A percentile compares a stretch with the other conserved stretches of the same genome.
phyloP scores from a whole-genome alignment of 179 eudicot species.

The Dionaea muscipula region DNA sequence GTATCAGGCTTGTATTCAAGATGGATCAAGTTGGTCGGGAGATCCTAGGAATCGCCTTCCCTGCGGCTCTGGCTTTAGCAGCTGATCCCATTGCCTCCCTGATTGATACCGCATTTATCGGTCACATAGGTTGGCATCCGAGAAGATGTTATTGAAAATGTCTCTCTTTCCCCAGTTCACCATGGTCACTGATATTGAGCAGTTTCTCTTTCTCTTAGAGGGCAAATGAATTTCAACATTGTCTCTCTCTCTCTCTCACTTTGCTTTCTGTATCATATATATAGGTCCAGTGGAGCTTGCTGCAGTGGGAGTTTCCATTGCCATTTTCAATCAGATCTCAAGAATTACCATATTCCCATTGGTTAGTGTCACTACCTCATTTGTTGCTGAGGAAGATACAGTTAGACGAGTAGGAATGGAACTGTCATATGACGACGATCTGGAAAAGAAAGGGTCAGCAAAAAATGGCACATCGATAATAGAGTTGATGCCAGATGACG shows the following conservation, averaged over 20 bases:
- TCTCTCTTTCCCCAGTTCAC: too few species aligned
- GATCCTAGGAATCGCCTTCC: constrained; percentile 71
- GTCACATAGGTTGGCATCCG: constrained; percentile 48
- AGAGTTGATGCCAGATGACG: constrained; percentile 20
- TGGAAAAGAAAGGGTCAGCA: constrained; percentile 15
- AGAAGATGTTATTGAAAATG: too few species aligned
- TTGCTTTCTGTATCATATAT: too few species aligned
- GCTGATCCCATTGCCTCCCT: constrained; percentile 98
- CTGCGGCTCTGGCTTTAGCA: constrained; percentile 93
- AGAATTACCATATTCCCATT: constrained; percentile 81
- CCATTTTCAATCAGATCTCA: constrained; percentile 89
- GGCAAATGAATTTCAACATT: too few species aligned
- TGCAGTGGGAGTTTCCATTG: constrained; percentile 94
- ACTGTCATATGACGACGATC: constrained; percentile 11
- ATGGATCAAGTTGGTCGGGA: constrained; percentile 73
- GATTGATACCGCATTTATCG: constrained; percentile 89
- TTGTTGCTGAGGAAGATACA: constrained; percentile 94
- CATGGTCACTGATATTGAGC: too few species aligned
- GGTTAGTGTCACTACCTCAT: constrained; percentile 89
- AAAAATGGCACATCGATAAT: constrained; percentile 7
- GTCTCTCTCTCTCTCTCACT: too few species aligned
- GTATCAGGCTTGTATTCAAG: constrained; percentile 58
- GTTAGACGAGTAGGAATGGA: constrained; percentile 20
- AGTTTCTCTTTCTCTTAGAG: too few species aligned
- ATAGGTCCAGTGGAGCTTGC: constrained; percentile 86